Evolutionary conservation across 345 rosid species (phyloP), one percentile per base, ranked within the genome.

Genomic region (Ricinus communis): DNA sequence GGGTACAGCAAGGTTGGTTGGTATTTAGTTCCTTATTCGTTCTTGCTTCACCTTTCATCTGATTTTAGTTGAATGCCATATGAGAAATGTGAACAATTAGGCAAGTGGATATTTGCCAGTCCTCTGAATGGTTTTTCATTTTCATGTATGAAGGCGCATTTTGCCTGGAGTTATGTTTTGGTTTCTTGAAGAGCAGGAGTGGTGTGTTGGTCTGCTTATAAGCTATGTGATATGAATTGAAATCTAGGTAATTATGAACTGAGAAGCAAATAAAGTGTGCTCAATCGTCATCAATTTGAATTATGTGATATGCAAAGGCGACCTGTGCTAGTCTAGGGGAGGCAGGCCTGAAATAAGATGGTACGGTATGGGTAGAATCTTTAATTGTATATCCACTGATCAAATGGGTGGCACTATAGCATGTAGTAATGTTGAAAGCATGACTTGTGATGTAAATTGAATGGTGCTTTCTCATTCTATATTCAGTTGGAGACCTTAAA

Each of bases 1-100:
- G 98, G 31, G 96, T 91, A 54, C 94, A 91, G 68, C 97, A 93
- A 86, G 89, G 97, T 93, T 33, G 54, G 77, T 55, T 5, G 49
- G 50, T 68, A 1, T 18, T 66, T 45, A 22, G 18, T 58, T 11
- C 5, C 19, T 66, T 68, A 49, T 62, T n/a, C 3, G 28, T 50
- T 30, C 16, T 53, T 46, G 62, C 49, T 38, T 56, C 5, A 8
- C 11, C 7, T 57, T 47, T 6, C 60, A 22, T 40, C 27, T 19
- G 38, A 25, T 19, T 70, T 33, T 25, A 19, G 8, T 49, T 49
- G 41, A 60, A 21, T 66, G 16, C 43, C 12, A 43, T 2, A 27
- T 57, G 38, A 59, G 18, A 24, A 54, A 51, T 12, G 40, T 12
- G 38, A 19, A n/a, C n/a, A n/a, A n/a, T n/a, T n/a, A n/a, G n/a